These are phyloP conservation scores for Megacollybia platyphylla DNA, from an alignment of 1,284 basidiomycete genomes.

Conservation along the genomic window DNA sequence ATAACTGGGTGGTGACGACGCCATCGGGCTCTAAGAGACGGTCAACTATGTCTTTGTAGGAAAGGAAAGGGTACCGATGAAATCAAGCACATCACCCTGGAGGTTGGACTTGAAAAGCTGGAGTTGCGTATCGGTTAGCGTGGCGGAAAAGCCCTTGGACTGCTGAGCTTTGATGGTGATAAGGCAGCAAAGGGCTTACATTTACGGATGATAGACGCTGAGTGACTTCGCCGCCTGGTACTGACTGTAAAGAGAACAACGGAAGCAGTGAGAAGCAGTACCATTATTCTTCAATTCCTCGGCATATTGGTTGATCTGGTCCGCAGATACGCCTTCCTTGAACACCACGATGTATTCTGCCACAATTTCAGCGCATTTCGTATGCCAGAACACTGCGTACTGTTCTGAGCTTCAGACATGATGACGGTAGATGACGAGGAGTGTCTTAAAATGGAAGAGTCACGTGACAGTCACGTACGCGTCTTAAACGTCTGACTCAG, in stretches of 20 bases:
- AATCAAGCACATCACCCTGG: conserved; percentile 28
- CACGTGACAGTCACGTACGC: too few relatives aligned
- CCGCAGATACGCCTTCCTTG: conserved; percentile 30
- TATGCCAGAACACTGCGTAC: too few relatives aligned
- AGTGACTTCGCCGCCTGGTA: conserved; percentile 29
- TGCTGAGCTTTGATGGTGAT: neutral
- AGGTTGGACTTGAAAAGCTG: conserved; percentile 18
- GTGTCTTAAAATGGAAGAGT: too few relatives aligned
- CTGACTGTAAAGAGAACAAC: neutral
- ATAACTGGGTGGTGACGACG: conserved; percentile 28
- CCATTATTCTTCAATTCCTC: conserved; percentile 27
- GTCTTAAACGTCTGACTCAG: too few relatives aligned
- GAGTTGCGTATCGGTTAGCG: conserved; percentile 26
- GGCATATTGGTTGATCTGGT: conserved; percentile 29
- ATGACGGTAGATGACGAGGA: too few relatives aligned
- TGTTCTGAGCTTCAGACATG: too few relatives aligned
- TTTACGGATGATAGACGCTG: conserved; percentile 24
- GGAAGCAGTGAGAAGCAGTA: conserved; percentile 6
- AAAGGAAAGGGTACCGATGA: conserved; percentile 31
- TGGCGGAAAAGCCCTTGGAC: conserved; percentile 40
- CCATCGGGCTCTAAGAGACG: conserved; percentile 29
- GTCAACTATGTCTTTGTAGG: neutral
- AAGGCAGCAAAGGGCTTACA: conserved; percentile 9
- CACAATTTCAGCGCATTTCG: too few relatives aligned
- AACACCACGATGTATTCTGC: conserved; percentile 49